Evolutionary conservation across 2,329 filamentous ascomycete species (phyloP).

Genomic region (Paecilomyces sp.): DNA sequence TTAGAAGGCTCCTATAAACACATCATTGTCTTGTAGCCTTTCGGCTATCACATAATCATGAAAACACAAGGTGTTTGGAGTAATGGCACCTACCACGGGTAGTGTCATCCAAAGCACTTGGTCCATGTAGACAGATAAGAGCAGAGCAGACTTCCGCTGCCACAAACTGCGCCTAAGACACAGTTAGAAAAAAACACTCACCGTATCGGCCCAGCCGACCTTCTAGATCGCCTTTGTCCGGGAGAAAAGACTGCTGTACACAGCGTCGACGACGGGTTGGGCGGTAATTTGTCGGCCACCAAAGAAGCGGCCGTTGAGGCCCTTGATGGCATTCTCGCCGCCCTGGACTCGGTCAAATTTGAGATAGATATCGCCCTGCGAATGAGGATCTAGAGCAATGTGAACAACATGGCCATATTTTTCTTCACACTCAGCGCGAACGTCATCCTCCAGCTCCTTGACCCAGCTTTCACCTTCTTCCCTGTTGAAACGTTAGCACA

Average conservation of each 20-base stretch:
- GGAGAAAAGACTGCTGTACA: constrained; percentile 96
- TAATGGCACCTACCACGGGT: constrained; percentile 30
- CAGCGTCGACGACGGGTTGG: constrained; percentile 92
- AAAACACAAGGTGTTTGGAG: constrained; percentile 12
- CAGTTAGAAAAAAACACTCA: constrained; percentile 21
- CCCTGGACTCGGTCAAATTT: constrained; percentile 96
- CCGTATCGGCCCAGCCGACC: constrained; percentile 8
- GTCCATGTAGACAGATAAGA: constrained; percentile 8
- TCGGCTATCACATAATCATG: constrained; percentile 6
- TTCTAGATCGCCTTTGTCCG: constrained; percentile 70
- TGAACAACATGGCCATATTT: constrained; percentile 98
- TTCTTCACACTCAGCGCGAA: constrained; percentile 82
- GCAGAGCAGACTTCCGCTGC: constrained; percentile 5
- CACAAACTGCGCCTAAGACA: constrained; percentile 15
- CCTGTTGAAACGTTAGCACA: constrained; percentile 44
- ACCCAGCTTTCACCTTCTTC: constrained; percentile 83
- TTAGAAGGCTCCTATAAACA: constrained; percentile 11
- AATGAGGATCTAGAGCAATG: constrained; percentile 89
- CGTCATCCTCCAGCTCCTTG: constrained; percentile 89
- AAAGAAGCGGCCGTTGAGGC: constrained; percentile 94
- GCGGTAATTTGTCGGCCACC: constrained; percentile 88
- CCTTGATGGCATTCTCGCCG: constrained; percentile 95
- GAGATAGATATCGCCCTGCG: constrained; percentile 92
- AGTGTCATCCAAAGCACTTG: constrained; percentile 22
- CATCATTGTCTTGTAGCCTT: constrained; percentile 18